These are phyloP conservation scores for Boletus rubroflammeus DNA, from an alignment of 768 basidiomycete genomes.

Conservation along the genomic window DNA sequence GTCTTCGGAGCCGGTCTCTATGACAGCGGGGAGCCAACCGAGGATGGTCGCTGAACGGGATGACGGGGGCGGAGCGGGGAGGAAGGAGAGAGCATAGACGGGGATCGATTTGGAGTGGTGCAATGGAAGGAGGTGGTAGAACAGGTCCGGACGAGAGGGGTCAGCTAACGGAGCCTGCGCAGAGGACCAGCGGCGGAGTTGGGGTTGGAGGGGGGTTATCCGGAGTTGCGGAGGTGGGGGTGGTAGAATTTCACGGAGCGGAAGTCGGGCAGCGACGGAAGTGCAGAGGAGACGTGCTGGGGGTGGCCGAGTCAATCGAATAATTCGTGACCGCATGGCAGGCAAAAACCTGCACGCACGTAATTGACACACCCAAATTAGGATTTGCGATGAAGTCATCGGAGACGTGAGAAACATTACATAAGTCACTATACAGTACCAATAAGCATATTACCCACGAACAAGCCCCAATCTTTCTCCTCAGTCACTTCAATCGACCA, in stretches of 20 bases:
- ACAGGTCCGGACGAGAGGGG: constrained; percentile 61
- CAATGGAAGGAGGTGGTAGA: constrained; percentile 60
- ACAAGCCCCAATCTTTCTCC: constrained; percentile 6
- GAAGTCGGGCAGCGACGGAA: background rate
- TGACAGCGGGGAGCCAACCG: constrained; percentile 65
- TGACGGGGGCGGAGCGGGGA: constrained; percentile 41
- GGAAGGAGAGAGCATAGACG: constrained; percentile 66
- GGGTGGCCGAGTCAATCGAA: background rate
- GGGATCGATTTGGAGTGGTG: constrained; percentile 42
- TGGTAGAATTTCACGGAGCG: background rate
- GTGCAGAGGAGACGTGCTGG: background rate
- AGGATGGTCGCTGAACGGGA: constrained; percentile 51
- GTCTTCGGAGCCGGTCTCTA: constrained; percentile 26
- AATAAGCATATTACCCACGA: constrained; percentile 23
- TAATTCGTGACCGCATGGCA: constrained; percentile 12
- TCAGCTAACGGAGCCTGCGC: constrained; percentile 38
- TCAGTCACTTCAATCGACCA: constrained; percentile 31
- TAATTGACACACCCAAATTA: background rate
- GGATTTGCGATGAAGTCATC: constrained; percentile 8
- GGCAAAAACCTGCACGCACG: background rate
- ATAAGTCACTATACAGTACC: constrained; percentile 37
- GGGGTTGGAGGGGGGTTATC: constrained; percentile 7
- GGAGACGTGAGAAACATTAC: constrained; percentile 17
- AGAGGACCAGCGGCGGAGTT: constrained; percentile 12
- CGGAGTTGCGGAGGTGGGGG: background rate